Base-by-base conservation (phyloP, 2,329 filamentous ascomycete species). In the Cladosporium colombiae region DNA sequence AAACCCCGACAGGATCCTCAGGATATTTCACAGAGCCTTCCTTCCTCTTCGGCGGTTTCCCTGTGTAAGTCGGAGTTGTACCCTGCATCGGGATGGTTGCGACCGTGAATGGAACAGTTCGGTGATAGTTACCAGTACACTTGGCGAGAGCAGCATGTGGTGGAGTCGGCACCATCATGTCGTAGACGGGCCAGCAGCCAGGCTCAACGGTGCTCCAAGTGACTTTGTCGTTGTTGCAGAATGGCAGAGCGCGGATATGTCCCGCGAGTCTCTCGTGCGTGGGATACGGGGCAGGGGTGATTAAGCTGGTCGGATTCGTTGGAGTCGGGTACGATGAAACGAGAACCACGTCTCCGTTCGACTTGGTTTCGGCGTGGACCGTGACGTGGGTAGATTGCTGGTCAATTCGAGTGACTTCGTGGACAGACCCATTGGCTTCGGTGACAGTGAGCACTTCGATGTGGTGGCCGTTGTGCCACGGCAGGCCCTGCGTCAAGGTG, bases 341-440 rank as follows among this genome's bases (percentile, higher is more conserved):
- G 21, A 62, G 60, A 4, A 62, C 60, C 29, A 49, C 53, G 2
- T 29, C 53, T 6, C 60, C 49, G 16, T 62, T 49, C 16, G 46
- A 10, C 49, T 62, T 62, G 49, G 49, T 55, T 31, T 49, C 23
- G 18, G 60, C 29, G 21, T 49, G 53, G 27, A 62, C 46, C 2
- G 60, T 62, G 49, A 62, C 49, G 23, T 62, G 60, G n/a, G 60
- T 62, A 25, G 46, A 31, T 33, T 53, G 46, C 29, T 52, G 60
- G 33, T 62, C 60, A 13, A 50, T 49, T 7, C 60, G 60, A 37
- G 60, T 55, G 49, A 62, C 60, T 18, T 53, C 33, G 16, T 35
- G 46, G 37, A 35, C 31, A 16, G 31, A 27, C 3, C 60, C 60
- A 7, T 62, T 49, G 7, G 60, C n/a, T 6, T 52, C 60, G 11